Evolutionary conservation across 495 filamentous ascomycete species (phyloP).

Genomic region (Neurospora sp.): DNA sequence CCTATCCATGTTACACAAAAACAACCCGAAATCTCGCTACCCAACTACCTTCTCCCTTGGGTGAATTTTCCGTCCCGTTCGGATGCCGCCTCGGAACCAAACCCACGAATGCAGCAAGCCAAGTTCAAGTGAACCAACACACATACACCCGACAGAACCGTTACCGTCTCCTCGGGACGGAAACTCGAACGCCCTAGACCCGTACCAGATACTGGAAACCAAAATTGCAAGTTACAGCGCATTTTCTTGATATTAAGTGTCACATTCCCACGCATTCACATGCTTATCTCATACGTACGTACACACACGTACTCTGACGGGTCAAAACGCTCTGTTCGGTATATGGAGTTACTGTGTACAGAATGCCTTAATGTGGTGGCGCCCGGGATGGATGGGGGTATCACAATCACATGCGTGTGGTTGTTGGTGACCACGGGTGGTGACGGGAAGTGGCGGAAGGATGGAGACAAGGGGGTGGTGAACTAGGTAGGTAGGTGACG

Average conservation of each 20-base stretch:
- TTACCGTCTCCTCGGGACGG: neutral
- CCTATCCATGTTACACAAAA: neutral
- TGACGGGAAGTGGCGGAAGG: neutral
- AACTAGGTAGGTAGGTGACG: neutral
- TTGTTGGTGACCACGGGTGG: neutral
- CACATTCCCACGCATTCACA: neutral
- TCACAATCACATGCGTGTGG: neutral
- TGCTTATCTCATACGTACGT: neutral
- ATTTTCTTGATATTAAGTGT: neutral
- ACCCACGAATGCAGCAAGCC: neutral
- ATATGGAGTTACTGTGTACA: neutral
- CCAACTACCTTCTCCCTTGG: neutral
- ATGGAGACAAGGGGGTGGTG: neutral
- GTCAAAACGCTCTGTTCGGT: neutral
- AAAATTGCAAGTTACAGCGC: neutral
- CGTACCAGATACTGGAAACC: neutral
- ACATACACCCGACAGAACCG: neutral
- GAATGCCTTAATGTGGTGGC: neutral
- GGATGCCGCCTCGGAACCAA: neutral
- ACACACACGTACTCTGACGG: neutral
- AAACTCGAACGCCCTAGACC: neutral
- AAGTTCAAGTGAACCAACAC: neutral
- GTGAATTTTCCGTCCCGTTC: neutral
- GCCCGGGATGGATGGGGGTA: neutral
- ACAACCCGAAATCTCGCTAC: neutral